Evolutionary conservation across 2,329 filamentous ascomycete species (phyloP).

Genomic region (Orbilia javanica): DNA sequence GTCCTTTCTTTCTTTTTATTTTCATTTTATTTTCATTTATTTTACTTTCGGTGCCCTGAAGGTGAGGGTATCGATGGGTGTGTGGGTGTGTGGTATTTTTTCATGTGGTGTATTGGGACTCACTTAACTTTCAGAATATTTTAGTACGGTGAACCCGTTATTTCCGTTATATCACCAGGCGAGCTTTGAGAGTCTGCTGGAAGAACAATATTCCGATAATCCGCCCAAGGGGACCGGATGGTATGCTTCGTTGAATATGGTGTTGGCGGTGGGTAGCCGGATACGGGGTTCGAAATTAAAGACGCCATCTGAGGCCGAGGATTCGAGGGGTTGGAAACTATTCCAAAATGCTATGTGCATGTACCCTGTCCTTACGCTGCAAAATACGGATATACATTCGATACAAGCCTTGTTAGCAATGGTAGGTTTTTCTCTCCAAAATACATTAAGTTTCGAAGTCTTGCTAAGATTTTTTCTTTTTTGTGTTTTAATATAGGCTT

Average conservation of each 20-base stretch:
- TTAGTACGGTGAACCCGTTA: slow-evolving; percentile 99
- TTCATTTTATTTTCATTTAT: neutral
- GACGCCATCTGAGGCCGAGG: slow-evolving; percentile 87
- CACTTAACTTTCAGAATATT: slow-evolving; percentile 75
- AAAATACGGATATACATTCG: slow-evolving; percentile 93
- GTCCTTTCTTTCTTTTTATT: neutral
- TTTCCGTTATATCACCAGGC: slow-evolving; percentile 97
- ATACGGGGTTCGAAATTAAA: slow-evolving; percentile 80
- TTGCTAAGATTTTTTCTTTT: too few species aligned
- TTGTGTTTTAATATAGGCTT: slow-evolving; percentile 70
- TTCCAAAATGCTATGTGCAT: slow-evolving; percentile 97
- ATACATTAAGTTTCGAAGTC: too few species aligned
- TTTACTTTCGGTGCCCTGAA: too few species aligned
- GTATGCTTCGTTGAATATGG: slow-evolving; percentile 98
- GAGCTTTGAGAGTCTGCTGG: slow-evolving; percentile 97
- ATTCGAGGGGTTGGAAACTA: slow-evolving; percentile 85
- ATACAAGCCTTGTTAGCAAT: slow-evolving; percentile 95
- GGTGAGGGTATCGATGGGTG: too few species aligned
- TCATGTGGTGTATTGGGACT: slow-evolving; percentile 9
- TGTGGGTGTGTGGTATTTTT: neutral
- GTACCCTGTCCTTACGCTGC: slow-evolving; percentile 91
- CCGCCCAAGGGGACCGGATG: slow-evolving; percentile 95
- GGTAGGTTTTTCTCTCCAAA: slow-evolving; percentile 70
- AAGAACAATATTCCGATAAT: slow-evolving; percentile 90
- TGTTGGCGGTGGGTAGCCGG: slow-evolving; percentile 90